Evolutionary conservation across 371 early-diverging fungal genomes (phyloP).

Genomic region (Rhizopus arrhizus): DNA sequence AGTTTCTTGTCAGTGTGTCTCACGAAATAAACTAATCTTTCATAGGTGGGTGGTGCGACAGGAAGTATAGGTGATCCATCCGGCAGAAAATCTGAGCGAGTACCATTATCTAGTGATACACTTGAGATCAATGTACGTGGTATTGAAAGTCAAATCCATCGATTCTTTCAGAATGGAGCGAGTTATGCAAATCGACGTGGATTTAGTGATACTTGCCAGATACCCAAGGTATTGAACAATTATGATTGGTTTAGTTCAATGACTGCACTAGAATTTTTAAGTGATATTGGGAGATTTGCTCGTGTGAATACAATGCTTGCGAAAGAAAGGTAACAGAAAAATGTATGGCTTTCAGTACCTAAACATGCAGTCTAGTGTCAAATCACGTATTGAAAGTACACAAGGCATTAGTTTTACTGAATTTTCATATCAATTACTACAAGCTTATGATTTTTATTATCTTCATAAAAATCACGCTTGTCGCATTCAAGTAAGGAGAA

Average conservation of each 20-base stretch:
- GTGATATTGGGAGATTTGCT: conserved; percentile 76
- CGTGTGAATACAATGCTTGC: conserved; percentile 87
- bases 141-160: conserved; percentile 71
- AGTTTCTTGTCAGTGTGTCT: neutral
- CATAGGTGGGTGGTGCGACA: conserved; percentile 89
- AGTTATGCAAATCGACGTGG: conserved; percentile 60
- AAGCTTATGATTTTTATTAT: conserved; percentile 93
- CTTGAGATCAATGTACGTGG: conserved; percentile 67
- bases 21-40: neutral
- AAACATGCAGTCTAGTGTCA: conserved; percentile 53
- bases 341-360: neutral
- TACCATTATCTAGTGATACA: conserved; percentile 57
- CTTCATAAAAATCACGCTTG: conserved; percentile 70
- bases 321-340: conserved; percentile 69
- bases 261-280: conserved; percentile 80
- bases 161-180: conserved; percentile 71
- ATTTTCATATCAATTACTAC: conserved; percentile 93
- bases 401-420: conserved; percentile 95
- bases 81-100: conserved; percentile 82
- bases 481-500: conserved; percentile 62
- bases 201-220: conserved; percentile 23
- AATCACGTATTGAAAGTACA: conserved; percentile 73
- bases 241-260: conserved; percentile 79
- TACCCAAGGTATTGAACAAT: conserved; percentile 76
- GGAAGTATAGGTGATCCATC: conserved; percentile 94